Conservation (phyloP, 768 basidiomycete genomes). For the Lactarius sanguifluus region DNA sequence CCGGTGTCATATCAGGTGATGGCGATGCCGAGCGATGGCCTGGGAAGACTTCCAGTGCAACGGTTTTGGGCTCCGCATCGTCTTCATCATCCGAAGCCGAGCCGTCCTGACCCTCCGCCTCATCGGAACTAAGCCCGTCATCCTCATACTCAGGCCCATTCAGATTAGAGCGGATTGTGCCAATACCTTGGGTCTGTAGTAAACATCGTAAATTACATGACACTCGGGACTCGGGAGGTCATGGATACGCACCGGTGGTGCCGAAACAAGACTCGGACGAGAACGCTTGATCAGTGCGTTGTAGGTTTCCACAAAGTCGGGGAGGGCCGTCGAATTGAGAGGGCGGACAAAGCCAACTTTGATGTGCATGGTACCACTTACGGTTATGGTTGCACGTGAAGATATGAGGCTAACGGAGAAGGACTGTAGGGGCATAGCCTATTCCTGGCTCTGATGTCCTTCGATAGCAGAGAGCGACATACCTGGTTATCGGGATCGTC, state of each 20-base stretch:
- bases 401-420: conserved; percentile 48
- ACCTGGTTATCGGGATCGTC: conserved; percentile 70
- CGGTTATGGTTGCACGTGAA: conserved; percentile 46
- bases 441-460: conserved; percentile 30
- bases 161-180: conserved; percentile 70
- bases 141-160: conserved; percentile 61
- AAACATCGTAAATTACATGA: not conserved
- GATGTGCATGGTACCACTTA: conserved; percentile 55
- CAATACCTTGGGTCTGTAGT: conserved; percentile 77
- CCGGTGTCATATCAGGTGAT: conserved; percentile 16
- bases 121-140: conserved; percentile 68
- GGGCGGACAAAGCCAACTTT: conserved; percentile 59
- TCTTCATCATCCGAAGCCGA: conserved; percentile 41
- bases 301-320: conserved; percentile 62
- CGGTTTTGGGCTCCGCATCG: conserved; percentile 32
- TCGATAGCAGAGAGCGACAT: conserved; percentile 31
- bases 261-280: conserved; percentile 66
- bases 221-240: not conserved
- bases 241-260: conserved; percentile 57
- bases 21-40: conserved; percentile 10
- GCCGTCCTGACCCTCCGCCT: conserved; percentile 44
- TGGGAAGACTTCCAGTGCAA: not conserved
- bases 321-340: conserved; percentile 43
- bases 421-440: conserved; percentile 38
- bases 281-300: conserved; percentile 61